Percentiles rank a stretch among this genome's conserved stretches.
Evolutionary conservation across 1,139 yeast species (phyloP).

Genomic region (Nadsonia commutata): DNA sequence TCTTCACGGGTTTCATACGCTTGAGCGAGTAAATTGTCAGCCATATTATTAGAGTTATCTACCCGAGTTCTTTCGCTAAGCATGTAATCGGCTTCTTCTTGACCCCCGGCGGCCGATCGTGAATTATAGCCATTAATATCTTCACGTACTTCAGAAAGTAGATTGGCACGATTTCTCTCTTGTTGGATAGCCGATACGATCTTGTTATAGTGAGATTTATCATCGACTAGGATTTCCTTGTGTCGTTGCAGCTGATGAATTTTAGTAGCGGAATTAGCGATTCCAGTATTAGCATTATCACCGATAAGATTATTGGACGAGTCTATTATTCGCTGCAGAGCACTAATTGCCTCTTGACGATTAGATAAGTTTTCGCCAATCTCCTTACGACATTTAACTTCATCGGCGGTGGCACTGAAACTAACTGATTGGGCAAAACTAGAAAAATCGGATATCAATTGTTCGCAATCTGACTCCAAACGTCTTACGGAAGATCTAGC

Average conservation of each 20-base stretch:
- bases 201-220: constrained; percentile 45
- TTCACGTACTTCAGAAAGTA: constrained; percentile 58
- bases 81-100: constrained; percentile 48
- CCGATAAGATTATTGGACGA: constrained; percentile 41
- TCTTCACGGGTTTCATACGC: constrained; percentile 88
- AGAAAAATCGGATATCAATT: constrained; percentile 36
- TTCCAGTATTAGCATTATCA: no score
- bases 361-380: constrained; percentile 28
- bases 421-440: constrained; percentile 37
- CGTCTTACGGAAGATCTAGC: constrained; percentile 40
- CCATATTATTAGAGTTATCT: constrained; percentile 56
- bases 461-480: constrained; percentile 41
- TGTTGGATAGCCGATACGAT: constrained; percentile 48
- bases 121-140: constrained; percentile 54
- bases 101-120: constrained; percentile 23
- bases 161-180: constrained; percentile 61
- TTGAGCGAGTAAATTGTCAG: constrained; percentile 65
- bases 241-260: constrained; percentile 75
- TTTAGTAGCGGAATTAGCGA: constrained; percentile 45
- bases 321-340: constrained; percentile 34
- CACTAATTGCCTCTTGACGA: constrained; percentile 28
- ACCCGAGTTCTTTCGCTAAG: constrained; percentile 64
- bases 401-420: constrained; percentile 34
- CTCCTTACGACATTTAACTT: constrained; percentile 28
- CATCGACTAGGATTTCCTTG: constrained; percentile 60